These are phyloP conservation scores for Acacia acuminata DNA, from an alignment of 306 rosid genomes.

Conservation along the genomic window DNA sequence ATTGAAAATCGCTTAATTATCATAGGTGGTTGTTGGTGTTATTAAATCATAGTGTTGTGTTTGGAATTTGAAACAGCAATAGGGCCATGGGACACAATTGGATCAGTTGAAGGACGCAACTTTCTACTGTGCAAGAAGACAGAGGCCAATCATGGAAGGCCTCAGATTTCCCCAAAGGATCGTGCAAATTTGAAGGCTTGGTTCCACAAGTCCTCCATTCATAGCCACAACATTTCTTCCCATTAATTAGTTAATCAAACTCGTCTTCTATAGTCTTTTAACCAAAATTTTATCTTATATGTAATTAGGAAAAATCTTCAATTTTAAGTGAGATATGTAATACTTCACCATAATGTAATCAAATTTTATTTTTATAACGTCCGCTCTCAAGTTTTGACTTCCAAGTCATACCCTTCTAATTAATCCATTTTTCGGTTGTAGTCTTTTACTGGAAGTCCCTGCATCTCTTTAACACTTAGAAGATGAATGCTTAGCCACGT, in stretches of 20 bases:
- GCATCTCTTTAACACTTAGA: no score
- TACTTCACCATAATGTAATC: no score
- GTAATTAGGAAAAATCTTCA: no score
- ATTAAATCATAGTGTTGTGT: not conserved
- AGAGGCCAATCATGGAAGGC: not conserved
- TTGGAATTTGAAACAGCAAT: not conserved
- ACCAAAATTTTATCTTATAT: no score
- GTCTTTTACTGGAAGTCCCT: no score
- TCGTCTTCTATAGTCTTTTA: not conserved
- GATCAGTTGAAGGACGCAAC: not conserved
- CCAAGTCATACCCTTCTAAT: no score
- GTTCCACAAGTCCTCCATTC: conserved; percentile 58
- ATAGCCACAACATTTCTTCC: conserved; percentile 39
- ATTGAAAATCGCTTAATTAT: no score
- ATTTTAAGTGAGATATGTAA: no score
- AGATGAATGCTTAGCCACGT: no score
- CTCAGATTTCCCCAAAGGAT: conserved; percentile 24
- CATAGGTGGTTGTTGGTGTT: not conserved
- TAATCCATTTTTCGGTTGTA: no score
- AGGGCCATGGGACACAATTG: not conserved
- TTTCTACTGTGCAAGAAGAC: not conserved
- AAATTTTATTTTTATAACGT: no score
- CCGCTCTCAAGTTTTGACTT: no score
- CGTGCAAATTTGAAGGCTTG: conserved; percentile 58
- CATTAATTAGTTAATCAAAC: not conserved